Conservation (phyloP, 257 asterid genomes). For the Gentiana macrophylla region DNA sequence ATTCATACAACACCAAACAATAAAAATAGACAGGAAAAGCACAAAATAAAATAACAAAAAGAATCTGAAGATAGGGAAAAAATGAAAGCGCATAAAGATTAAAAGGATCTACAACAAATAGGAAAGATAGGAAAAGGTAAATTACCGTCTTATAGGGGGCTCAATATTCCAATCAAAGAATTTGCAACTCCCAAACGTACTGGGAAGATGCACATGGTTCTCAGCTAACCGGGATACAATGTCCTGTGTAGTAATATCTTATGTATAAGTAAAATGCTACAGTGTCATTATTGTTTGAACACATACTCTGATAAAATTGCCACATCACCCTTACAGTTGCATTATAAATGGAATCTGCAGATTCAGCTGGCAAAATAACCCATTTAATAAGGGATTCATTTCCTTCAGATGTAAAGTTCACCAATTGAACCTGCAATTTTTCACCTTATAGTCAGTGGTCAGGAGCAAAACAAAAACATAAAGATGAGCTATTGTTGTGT, state of each 20-base stretch:
- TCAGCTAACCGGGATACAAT: slow-evolving; percentile 48
- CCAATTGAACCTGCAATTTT: slow-evolving; percentile 54
- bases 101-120: slow-evolving; percentile 7
- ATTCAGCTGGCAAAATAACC: slow-evolving; percentile 59
- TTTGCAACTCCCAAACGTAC: slow-evolving; percentile 66
- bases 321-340: slow-evolving; percentile 57
- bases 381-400: slow-evolving; percentile 59
- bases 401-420: slow-evolving; percentile 48
- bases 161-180: slow-evolving; percentile 50
- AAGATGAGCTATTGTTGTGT: no score
- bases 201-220: slow-evolving; percentile 49
- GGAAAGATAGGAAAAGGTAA: neutral
- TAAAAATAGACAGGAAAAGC: neutral
- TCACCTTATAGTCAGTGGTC: slow-evolving; percentile 13
- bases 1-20: no score
- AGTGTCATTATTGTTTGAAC: neutral
- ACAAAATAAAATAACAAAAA: neutral
- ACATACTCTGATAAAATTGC: neutral
- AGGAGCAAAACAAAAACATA: neutral
- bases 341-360: slow-evolving; percentile 47
- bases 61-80: neutral
- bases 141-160: slow-evolving; percentile 55
- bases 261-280: neutral
- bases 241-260: slow-evolving; percentile 31
- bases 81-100: slow-evolving; percentile 1